phyloP scores from a whole-genome alignment of 352 stramenopile species.

The Globisporangium nagaii region DNA sequence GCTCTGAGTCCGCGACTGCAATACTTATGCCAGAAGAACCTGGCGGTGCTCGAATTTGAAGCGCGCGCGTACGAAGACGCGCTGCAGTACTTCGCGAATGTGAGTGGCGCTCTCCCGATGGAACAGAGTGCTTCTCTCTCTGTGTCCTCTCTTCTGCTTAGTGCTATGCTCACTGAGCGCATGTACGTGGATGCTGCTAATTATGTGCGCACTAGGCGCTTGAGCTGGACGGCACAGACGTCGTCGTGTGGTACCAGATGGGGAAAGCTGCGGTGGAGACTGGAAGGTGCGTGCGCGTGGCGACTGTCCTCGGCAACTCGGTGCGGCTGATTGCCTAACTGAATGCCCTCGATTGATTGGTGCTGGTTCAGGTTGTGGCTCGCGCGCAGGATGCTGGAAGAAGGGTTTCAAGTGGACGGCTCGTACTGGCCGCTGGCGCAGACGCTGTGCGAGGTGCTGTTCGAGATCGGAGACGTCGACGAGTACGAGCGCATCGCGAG shows the following conservation, averaged over 20 bases:
- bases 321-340: too few species aligned
- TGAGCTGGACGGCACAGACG: conserved; percentile 56
- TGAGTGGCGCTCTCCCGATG: too few species aligned
- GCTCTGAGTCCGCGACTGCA: conserved; percentile 38
- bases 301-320: neutral
- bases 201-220: conserved; percentile 26
- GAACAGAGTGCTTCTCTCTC: too few species aligned
- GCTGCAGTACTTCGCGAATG: conserved; percentile 39
- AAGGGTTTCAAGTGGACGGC: conserved; percentile 45
- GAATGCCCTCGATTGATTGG: neutral
- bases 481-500: conserved; percentile 40
- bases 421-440: conserved; percentile 64
- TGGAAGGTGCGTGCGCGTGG: conserved; percentile 27
- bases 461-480: conserved; percentile 40
- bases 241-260: conserved; percentile 77
- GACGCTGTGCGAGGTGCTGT: conserved; percentile 51
- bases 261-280: conserved; percentile 49
- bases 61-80: conserved; percentile 28
- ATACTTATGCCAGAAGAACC: conserved; percentile 71
- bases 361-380: conserved; percentile 41
- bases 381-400: conserved; percentile 46
- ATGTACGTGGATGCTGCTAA: neutral
- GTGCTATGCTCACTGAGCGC: neutral
- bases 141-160: too few species aligned
- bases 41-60: conserved; percentile 54